Conservation (phyloP, 805 yeast species). For the Wickerhamiella azyma region DNA sequence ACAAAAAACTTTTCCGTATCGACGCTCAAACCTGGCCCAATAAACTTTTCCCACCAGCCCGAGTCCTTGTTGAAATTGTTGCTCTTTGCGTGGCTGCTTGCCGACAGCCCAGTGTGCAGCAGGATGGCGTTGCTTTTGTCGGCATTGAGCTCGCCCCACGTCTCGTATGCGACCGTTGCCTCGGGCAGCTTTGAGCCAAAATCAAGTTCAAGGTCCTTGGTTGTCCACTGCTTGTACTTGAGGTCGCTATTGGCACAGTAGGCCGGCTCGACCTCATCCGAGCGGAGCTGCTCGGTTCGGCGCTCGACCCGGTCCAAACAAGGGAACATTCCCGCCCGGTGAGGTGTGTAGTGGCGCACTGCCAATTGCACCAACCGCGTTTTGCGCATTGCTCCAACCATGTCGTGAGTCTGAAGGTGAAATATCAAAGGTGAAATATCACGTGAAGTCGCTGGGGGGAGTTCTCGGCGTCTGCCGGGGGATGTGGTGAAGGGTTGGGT, state of each 20-base stretch:
- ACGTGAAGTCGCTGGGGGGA: too few relatives aligned
- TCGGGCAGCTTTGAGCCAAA: slow-evolving; percentile 67
- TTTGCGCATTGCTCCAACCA: neutral
- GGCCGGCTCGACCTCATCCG: slow-evolving; percentile 55
- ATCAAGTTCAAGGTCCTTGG: slow-evolving; percentile 46
- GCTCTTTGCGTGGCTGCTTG: slow-evolving; percentile 86
- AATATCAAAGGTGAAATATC: neutral
- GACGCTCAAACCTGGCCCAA: slow-evolving; percentile 64
- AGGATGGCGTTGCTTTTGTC: slow-evolving; percentile 59
- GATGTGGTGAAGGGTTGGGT: too few relatives aligned
- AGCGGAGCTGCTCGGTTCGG: slow-evolving; percentile 26
- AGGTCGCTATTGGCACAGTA: slow-evolving; percentile 32
- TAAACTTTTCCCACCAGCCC: slow-evolving; percentile 96
- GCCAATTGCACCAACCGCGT: neutral
- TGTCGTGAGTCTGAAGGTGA: neutral
- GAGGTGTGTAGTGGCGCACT: neutral
- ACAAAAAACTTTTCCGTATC: slow-evolving; percentile 75
- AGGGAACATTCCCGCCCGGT: slow-evolving; percentile 47
- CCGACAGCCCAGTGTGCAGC: slow-evolving; percentile 82
- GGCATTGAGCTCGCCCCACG: slow-evolving; percentile 69
- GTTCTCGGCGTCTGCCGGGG: too few relatives aligned
- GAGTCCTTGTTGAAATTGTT: slow-evolving; percentile 51
- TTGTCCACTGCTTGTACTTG: slow-evolving; percentile 39
- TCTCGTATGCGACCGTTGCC: slow-evolving; percentile 77
- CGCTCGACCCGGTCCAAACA: slow-evolving; percentile 67